phyloP scores from a whole-genome alignment of 2,329 filamentous ascomycete genomes.

The Fusarium continuum region DNA sequence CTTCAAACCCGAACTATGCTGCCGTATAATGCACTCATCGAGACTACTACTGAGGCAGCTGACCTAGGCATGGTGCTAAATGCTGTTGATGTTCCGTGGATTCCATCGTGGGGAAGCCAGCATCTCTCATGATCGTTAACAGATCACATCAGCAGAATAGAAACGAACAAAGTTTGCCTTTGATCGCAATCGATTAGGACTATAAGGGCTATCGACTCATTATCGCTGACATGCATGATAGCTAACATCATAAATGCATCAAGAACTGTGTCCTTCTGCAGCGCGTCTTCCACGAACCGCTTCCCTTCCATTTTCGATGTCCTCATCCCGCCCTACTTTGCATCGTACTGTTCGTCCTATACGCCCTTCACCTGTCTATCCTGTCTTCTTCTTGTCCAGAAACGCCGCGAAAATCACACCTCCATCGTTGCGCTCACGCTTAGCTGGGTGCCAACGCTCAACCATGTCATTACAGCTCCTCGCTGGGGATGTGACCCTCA shows the following conservation, averaged over 20 bases:
- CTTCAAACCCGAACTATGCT: no score
- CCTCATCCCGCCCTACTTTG: conserved; percentile 4
- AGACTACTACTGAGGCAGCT: no score
- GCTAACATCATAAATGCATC: conserved; percentile 13
- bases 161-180: no score
- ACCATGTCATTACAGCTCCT: conserved; percentile 33
- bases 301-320: conserved; percentile 22
- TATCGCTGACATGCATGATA: conserved; percentile 19
- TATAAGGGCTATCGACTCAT: conserved; percentile 6
- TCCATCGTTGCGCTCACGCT: neutral
- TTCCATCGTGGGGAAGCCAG: no score
- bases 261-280: conserved; percentile 2
- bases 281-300: neutral
- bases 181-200: neutral
- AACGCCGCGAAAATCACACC: conserved; percentile 37
- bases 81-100: no score
- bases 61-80: no score
- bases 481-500: conserved; percentile 61
- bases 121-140: no score
- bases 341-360: conserved; percentile 17
- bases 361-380: conserved; percentile 38
- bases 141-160: no score
- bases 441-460: neutral
- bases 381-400: conserved; percentile 32
- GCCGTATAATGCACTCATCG: no score